These are phyloP conservation scores for Spinacia oleracea DNA, from an alignment of 179 eudicot genomes.

Conservation along the genomic window DNA sequence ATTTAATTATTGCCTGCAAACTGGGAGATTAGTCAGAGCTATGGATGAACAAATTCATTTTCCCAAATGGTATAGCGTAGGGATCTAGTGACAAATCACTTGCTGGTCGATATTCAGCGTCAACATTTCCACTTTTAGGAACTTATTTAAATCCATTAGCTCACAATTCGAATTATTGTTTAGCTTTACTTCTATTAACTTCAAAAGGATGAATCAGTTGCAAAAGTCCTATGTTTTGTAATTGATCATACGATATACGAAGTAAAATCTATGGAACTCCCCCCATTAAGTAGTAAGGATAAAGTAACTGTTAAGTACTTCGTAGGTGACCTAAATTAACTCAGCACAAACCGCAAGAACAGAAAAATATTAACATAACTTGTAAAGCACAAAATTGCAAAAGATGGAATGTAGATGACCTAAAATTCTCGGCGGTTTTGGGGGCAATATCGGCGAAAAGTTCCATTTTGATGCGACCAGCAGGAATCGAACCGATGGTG, in stretches of 20 bases:
- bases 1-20: too few species aligned
- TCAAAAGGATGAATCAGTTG: not conserved
- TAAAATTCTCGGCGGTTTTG: conserved; percentile 85
- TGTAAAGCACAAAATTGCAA: not conserved
- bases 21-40: too few species aligned
- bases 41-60: too few species aligned
- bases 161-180: not conserved
- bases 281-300: not conserved
- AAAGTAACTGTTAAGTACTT: not conserved
- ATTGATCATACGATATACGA: too few species aligned
- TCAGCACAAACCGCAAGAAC: not conserved
- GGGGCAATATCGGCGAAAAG: conserved; percentile 90
- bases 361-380: not conserved
- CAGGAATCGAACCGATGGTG: conserved; percentile 84
- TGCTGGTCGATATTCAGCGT: not conserved
- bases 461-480: conserved; percentile 96
- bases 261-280: not conserved
- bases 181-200: not conserved
- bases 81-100: too few species aligned
- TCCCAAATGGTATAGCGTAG: too few species aligned
- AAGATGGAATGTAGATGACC: conserved; percentile 31
- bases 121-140: too few species aligned
- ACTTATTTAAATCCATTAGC: not conserved
- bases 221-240: not conserved
- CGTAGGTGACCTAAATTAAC: too few species aligned